Conservation (phyloP, 192 early-diverging fungal genomes). For the Linnemannia elongata region DNA sequence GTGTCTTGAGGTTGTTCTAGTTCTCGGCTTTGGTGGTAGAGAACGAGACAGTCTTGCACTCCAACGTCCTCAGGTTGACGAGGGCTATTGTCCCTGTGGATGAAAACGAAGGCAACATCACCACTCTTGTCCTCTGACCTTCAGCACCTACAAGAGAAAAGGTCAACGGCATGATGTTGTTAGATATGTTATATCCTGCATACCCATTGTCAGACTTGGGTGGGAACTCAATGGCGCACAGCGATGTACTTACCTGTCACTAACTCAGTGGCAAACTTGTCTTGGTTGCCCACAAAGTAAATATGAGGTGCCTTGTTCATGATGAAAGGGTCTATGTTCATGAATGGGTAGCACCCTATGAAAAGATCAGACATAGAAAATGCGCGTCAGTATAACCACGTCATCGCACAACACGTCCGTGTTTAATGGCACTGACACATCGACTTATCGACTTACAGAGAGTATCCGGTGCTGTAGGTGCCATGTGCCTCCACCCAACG, state of each 20-base stretch:
- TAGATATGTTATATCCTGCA: neutral
- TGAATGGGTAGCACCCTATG: conserved; percentile 93
- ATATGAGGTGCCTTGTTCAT: conserved; percentile 81
- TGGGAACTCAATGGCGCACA: neutral
- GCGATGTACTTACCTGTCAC: conserved; percentile 58
- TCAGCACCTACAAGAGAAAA: conserved; percentile 57
- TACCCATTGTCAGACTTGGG: neutral
- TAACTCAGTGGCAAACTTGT: conserved; percentile 71
- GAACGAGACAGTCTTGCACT: conserved; percentile 61
- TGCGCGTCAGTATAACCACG: neutral
- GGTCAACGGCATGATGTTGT: conserved; percentile 16
- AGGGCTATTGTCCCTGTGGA: conserved; percentile 78
- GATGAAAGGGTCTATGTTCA: conserved; percentile 90
- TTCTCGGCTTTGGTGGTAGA: conserved; percentile 8
- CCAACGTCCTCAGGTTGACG: conserved; percentile 83
- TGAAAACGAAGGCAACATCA: conserved; percentile 85
- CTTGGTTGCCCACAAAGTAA: conserved; percentile 94
- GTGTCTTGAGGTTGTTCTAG: neutral
- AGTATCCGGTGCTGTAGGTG: conserved; percentile 95
- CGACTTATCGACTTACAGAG: conserved; percentile 75
- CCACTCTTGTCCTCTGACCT: conserved; percentile 72
- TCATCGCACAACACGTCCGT: neutral
- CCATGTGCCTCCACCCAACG: conserved; percentile 89
- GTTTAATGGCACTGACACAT: neutral
- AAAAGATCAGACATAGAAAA: neutral